These are phyloP conservation scores for Paramecium tetraurelia DNA, from an alignment of 73 alveolate species.

Conservation along the genomic window DNA sequence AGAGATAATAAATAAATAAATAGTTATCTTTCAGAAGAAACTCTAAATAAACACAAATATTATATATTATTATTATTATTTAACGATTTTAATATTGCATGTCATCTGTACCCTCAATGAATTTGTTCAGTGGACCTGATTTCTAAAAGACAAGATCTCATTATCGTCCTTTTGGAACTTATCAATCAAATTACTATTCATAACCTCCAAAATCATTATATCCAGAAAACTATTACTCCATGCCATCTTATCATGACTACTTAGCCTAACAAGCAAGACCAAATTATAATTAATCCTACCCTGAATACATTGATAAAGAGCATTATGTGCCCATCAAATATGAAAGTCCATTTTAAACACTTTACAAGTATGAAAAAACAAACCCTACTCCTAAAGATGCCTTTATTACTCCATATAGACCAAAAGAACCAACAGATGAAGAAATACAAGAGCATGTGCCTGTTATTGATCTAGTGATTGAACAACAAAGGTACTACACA, in stretches of 20 bases:
- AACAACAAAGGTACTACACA: neutral
- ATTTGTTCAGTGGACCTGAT: neutral
- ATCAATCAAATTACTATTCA: neutral
- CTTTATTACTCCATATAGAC: neutral
- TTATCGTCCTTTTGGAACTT: neutral
- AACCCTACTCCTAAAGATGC: constrained; percentile 26
- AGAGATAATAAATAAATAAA: too few species aligned
- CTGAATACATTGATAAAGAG: neutral
- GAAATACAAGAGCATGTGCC: neutral
- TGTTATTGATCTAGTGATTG: neutral
- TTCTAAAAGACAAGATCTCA: neutral
- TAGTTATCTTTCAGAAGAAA: too few species aligned
- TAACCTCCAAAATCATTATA: neutral
- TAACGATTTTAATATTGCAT: neutral
- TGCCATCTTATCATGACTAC: neutral
- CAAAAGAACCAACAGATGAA: constrained; percentile 12
- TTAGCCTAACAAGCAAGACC: neutral
- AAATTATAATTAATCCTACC: neutral
- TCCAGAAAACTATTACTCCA: neutral
- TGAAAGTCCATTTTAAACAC: neutral
- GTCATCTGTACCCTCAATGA: neutral
- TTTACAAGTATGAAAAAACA: neutral
- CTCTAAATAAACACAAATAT: neutral
- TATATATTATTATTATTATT: neutral
- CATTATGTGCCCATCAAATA: neutral